Conservation (phyloP, 306 rosid genomes). For the Coriaria nepalensis region DNA sequence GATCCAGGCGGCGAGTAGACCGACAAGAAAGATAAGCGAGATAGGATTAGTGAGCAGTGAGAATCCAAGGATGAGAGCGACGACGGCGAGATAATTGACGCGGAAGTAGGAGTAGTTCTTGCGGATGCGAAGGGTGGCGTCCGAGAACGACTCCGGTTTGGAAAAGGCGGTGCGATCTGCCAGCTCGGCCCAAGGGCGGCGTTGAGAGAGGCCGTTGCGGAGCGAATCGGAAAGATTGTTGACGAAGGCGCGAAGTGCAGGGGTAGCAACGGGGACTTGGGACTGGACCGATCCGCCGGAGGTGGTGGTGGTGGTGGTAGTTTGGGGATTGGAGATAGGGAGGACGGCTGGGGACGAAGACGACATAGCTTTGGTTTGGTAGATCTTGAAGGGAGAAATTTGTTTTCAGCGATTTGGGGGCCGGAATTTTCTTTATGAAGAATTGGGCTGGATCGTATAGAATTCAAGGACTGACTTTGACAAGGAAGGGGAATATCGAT, state of each 20-base stretch:
- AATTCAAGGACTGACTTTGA: no score
- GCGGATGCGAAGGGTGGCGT: constrained; percentile 70
- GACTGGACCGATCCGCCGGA: constrained; percentile 12
- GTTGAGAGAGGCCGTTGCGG: constrained; percentile 62
- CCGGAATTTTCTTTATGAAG: no score
- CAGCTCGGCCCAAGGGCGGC: constrained; percentile 89
- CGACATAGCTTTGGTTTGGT: constrained; percentile 29
- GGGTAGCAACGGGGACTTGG: constrained; percentile 32
- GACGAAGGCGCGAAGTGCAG: constrained; percentile 51
- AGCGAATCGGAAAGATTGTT: constrained; percentile 35
- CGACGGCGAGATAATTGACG: constrained; percentile 50
- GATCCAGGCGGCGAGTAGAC: constrained; percentile 68
- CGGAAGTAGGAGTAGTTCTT: constrained; percentile 85
- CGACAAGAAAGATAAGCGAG: constrained; percentile 46
- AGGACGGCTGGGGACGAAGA: constrained; percentile 41
- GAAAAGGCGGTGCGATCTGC: constrained; percentile 55
- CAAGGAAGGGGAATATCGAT: neutral
- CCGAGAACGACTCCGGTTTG: constrained; percentile 65
- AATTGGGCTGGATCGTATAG: no score
- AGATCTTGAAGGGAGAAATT: neutral
- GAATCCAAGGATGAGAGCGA: constrained; percentile 35
- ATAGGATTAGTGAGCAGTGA: constrained; percentile 66
- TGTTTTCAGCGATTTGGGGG: neutral
- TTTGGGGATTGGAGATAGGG: constrained; percentile 34
- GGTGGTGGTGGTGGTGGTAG: constrained; percentile 8